These are phyloP conservation scores for Pholiota microspora DNA, from an alignment of 768 basidiomycete species.

Conservation along the genomic window DNA sequence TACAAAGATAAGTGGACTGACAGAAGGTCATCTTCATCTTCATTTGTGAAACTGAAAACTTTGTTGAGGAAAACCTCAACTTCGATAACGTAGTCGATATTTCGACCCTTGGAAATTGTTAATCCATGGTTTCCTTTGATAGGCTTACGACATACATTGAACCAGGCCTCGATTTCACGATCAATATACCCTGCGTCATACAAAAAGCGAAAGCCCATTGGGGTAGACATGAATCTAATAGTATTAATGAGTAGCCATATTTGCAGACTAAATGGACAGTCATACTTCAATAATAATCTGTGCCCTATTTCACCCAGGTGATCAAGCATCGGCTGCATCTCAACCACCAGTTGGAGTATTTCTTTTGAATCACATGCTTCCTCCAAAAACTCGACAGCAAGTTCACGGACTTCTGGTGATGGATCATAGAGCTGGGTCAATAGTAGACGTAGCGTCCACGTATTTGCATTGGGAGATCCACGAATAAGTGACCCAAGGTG, in stretches of 20 bases:
- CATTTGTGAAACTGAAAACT: conserved; percentile 59
- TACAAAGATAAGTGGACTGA: conserved; percentile 28
- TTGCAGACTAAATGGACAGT: conserved; percentile 3
- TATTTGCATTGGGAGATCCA: conserved; percentile 57
- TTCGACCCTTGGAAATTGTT: conserved; percentile 70
- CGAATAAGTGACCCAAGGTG: conserved; percentile 84
- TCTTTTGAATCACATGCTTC: conserved; percentile 86
- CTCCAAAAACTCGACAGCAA: conserved; percentile 86
- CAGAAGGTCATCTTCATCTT: conserved; percentile 69
- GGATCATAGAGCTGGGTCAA: conserved; percentile 97
- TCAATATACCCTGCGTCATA: conserved; percentile 92
- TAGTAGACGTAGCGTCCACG: conserved; percentile 89
- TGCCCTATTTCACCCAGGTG: conserved; percentile 94
- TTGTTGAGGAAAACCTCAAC: conserved; percentile 90
- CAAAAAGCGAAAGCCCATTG: conserved; percentile 89
- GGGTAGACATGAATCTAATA: conserved; percentile 90
- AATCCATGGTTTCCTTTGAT: not conserved
- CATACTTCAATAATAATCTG: conserved; percentile 82
- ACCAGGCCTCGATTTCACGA: conserved; percentile 95
- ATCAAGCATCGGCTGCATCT: conserved; percentile 93
- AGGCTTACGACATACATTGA: conserved; percentile 59
- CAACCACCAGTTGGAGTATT: conserved; percentile 85
- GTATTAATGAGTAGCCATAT: conserved; percentile 1
- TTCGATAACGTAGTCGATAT: conserved; percentile 89
- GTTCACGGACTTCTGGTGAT: conserved; percentile 82